Base-by-base conservation (phyloP, 2,329 filamentous ascomycete species). In the Ophiostoma tasmaniense region DNA sequence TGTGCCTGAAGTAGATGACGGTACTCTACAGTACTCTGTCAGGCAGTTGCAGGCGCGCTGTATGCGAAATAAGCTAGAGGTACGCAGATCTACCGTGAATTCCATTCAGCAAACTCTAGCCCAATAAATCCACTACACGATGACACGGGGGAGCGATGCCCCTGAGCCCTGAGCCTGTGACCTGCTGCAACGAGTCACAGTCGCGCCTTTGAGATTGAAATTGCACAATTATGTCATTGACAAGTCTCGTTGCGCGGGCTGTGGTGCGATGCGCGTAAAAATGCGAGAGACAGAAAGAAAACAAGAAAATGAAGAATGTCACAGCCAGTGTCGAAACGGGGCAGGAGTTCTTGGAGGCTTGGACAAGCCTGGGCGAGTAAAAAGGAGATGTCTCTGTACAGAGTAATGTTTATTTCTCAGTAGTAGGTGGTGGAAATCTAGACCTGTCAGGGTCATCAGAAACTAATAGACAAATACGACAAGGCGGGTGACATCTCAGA, bases 1-100 rank as follows among this genome's bases (percentile, higher is more conserved):
- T n/a, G 65, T 52, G 25, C 64, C 64, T 66, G 65, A 66, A 35
- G 65, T 66, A 50, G 64, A 39, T 8, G 11, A 28, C 2, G n/a
- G 61, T 64, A 64, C 61, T 22, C 13, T 22, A 1, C 17, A 64
- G 30, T 45, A 45, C 42, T 20, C 17, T 20, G 4, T 3, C 17
- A 2, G 17, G 6, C 7, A n/a, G n/a, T 8, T 45, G 17, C 39
- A 17, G 17, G 42, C 17, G 20, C 42, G 7, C 42, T 20, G 39
- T 20, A 42, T 42, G 39, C 62, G 30, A 66, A 61, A 61, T 20
- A 50, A 11, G 39, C 13, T 50, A 11, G 61, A 50, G 61, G 64
- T 68, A 62, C 64, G 64, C 67, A 45, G 55, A 61, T 28, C 55
- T 61, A 61, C 55, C 5, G 13, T 11, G 3, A 6, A 33, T 28